Conservation (phyloP, 306 rosid genomes). For the Begonia peltatifolia region DNA sequence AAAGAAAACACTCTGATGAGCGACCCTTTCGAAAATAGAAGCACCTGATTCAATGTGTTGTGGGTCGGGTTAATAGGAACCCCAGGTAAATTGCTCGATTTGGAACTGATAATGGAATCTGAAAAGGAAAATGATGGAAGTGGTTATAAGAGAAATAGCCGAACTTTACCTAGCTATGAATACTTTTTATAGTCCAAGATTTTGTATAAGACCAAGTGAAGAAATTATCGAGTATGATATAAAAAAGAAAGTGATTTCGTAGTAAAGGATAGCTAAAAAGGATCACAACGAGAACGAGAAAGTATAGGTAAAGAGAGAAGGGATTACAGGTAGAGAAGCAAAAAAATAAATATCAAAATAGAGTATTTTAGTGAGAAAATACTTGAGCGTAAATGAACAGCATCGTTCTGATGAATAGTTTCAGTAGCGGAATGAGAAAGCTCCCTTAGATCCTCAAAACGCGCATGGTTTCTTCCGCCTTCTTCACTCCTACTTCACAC, state of each 20-base stretch:
- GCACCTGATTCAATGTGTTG: slow-evolving; percentile 34
- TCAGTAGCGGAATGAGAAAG: slow-evolving; percentile 42
- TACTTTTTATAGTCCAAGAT: too few species aligned
- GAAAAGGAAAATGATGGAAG: slow-evolving; percentile 5
- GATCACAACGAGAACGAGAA: neutral
- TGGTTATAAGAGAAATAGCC: too few species aligned
- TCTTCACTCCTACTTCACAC: slow-evolving; percentile 58
- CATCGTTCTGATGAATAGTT: slow-evolving; percentile 37
- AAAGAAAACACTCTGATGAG: too few species aligned
- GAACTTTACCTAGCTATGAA: too few species aligned
- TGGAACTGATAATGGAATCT: slow-evolving; percentile 55
- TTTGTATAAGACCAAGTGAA: too few species aligned
- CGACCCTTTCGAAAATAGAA: too few species aligned
- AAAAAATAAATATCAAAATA: too few species aligned
- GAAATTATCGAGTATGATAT: too few species aligned
- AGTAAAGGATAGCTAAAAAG: too few species aligned
- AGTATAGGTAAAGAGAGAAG: neutral
- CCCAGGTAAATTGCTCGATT: slow-evolving; percentile 28
- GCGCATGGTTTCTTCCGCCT: slow-evolving; percentile 24
- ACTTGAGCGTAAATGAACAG: slow-evolving; percentile 82
- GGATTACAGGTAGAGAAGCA: slow-evolving; percentile 1
- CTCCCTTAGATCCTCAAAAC: slow-evolving; percentile 53
- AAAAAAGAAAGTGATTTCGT: too few species aligned
- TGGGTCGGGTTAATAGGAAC: slow-evolving; percentile 28
- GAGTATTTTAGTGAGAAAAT: slow-evolving; percentile 2